phyloP scores from a whole-genome alignment of 257 asterid genomes.

The Leptodermis oblonga region DNA sequence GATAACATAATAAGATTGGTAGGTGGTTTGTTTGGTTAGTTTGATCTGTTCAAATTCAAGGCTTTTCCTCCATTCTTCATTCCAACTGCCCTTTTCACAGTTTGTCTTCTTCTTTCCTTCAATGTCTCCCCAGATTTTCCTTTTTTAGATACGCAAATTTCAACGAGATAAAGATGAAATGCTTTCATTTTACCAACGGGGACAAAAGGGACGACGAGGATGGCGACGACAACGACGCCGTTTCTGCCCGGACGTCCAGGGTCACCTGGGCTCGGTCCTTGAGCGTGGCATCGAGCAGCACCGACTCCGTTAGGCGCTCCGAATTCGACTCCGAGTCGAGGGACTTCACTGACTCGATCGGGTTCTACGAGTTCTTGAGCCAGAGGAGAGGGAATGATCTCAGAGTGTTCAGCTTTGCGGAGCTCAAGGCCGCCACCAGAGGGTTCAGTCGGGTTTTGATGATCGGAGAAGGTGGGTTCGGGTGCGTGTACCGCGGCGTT shows the following conservation, averaged over 20 bases:
- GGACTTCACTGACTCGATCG: constrained; percentile 61
- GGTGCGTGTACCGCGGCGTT: constrained; percentile 73
- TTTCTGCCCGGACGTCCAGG: constrained; percentile 41
- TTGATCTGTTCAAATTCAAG: constrained; percentile 6
- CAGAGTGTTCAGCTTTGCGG: constrained; percentile 57
- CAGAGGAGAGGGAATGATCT: constrained; percentile 72
- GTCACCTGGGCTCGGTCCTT: constrained; percentile 81
- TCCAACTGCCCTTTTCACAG: constrained; percentile 1
- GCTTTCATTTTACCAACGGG: constrained; percentile 70
- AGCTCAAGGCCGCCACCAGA: constrained; percentile 70
- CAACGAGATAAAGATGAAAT: constrained; percentile 45
- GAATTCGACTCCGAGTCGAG: constrained; percentile 66
- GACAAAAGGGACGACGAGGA: constrained; percentile 33
- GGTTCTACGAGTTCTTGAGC: constrained; percentile 51
- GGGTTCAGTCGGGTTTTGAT: constrained; percentile 63
- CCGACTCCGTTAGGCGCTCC: constrained; percentile 59
- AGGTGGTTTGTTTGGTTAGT: not conserved
- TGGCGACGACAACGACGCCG: constrained; percentile 37
- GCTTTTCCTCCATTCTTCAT: not conserved
- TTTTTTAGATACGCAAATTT: not conserved
- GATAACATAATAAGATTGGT: too few relatives aligned
- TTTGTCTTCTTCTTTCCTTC: not conserved
- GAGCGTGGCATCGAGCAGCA: constrained; percentile 75
- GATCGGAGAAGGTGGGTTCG: constrained; percentile 97
- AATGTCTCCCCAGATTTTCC: not conserved